Percentiles rank a stretch among this genome's conserved stretches.
Conservation (phyloP, 2,329 filamentous ascomycete genomes). For the Onygena corvina region DNA sequence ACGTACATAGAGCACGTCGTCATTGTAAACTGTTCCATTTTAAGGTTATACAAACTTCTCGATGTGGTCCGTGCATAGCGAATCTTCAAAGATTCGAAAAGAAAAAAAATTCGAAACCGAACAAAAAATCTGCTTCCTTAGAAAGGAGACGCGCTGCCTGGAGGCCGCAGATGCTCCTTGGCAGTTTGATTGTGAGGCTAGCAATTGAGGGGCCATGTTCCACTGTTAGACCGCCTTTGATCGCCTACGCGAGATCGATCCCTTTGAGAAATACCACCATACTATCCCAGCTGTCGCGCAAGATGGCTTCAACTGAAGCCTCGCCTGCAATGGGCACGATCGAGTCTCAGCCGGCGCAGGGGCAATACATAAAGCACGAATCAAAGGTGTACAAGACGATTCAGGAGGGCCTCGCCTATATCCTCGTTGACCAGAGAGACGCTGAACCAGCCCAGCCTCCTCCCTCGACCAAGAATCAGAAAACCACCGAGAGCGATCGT, state of each 20-base stretch:
- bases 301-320: constrained; percentile 11
- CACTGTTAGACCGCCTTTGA: background rate
- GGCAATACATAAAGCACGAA: constrained; percentile 32
- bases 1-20: too few relatives aligned
- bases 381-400: constrained; percentile 48
- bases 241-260: background rate
- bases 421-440: constrained; percentile 38
- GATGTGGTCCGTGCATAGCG: background rate
- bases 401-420: constrained; percentile 56
- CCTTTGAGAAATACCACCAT: background rate
- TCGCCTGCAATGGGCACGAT: constrained; percentile 17
- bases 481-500: constrained; percentile 44
- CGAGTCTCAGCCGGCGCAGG: constrained; percentile 12
- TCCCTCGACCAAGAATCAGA: constrained; percentile 36
- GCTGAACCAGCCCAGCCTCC: constrained; percentile 25
- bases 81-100: background rate
- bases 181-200: background rate
- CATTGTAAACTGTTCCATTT: too few relatives aligned
- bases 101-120: too few relatives aligned
- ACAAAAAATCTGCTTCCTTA: background rate
- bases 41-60: background rate
- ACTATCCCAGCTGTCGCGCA: background rate
- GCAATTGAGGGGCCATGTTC: background rate
- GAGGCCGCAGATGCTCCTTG: background rate
- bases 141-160: too few relatives aligned